Percentiles rank a stretch among this genome's conserved stretches.
phyloP scores from a whole-genome alignment of 2,329 filamentous ascomycete genomes.

The Fusarium sp. region DNA sequence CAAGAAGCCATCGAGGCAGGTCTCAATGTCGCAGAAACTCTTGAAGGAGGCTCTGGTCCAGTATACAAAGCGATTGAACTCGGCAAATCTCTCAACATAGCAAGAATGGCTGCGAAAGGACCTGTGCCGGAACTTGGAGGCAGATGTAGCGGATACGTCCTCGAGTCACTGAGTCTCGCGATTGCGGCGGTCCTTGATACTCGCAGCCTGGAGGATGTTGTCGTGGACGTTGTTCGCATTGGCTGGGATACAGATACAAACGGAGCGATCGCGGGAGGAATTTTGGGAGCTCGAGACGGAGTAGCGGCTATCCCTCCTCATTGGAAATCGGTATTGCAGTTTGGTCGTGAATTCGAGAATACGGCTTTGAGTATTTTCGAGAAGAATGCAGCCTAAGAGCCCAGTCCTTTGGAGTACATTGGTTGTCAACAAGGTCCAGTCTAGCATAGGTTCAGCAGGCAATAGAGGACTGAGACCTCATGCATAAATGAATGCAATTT shows the following conservation, averaged over 20 bases:
- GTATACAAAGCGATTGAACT: conserved; percentile 44
- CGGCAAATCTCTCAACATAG: conserved; percentile 42
- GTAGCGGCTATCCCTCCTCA: conserved; percentile 52
- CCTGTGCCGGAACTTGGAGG: conserved; percentile 45
- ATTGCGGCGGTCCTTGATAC: conserved; percentile 56
- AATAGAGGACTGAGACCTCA: too few species aligned
- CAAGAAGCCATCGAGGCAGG: conserved; percentile 47
- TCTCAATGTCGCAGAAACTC: conserved; percentile 27
- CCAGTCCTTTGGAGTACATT: background rate
- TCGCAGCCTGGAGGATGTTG: conserved; percentile 53
- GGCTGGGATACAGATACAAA: conserved; percentile 60
- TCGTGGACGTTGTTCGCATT: conserved; percentile 58
- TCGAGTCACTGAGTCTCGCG: conserved; percentile 54
- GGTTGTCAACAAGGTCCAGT: rapidly evolving
- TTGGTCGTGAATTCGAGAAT: conserved; percentile 50
- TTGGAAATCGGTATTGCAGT: conserved; percentile 55
- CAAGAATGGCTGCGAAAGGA: conserved; percentile 47
- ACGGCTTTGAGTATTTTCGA: conserved; percentile 9
- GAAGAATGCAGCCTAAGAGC: background rate
- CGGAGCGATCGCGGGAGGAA: conserved; percentile 57
- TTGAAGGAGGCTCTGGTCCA: conserved; percentile 34
- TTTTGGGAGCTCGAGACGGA: conserved; percentile 58
- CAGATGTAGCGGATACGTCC: conserved; percentile 53
- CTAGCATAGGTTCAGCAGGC: background rate
- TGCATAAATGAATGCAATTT: background rate